These are phyloP conservation scores for Inga laurina DNA, from an alignment of 306 rosid species.

Conservation along the genomic window DNA sequence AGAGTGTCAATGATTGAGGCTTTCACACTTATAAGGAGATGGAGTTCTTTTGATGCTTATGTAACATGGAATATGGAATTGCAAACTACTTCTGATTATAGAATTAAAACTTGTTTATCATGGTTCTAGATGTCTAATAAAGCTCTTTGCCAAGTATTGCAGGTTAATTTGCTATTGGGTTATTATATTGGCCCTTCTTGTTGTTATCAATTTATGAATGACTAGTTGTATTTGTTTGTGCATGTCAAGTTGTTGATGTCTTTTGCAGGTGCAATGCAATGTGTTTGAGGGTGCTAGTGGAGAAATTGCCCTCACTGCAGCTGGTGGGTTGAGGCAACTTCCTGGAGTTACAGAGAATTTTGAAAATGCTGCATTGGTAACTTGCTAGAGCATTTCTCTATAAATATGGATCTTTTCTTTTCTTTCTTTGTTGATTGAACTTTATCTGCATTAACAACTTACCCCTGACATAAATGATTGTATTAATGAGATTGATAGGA, in stretches of 20 bases:
- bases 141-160: conserved; percentile 6
- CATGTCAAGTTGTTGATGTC: conserved; percentile 30
- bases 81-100: conserved; percentile 15
- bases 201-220: not conserved
- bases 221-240: conserved; percentile 6
- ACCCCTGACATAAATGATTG: conserved; percentile 17
- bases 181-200: not conserved
- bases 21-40: conserved; percentile 5
- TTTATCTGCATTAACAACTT: conserved; percentile 13
- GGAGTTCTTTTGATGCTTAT: conserved; percentile 2
- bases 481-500: not conserved
- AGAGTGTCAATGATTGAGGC: conserved; percentile 17
- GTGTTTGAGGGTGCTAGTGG: conserved; percentile 85
- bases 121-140: conserved; percentile 6
- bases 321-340: conserved; percentile 84
- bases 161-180: not conserved
- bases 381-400: conserved; percentile 19
- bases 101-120: not conserved
- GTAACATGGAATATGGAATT: conserved; percentile 4
- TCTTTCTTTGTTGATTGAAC: not conserved
- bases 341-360: conserved; percentile 65
- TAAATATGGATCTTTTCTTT: conserved; percentile 23
- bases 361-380: conserved; percentile 95
- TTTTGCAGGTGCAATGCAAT: conserved; percentile 81
- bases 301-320: conserved; percentile 83